phyloP scores from a whole-genome alignment of 1,139 yeast genomes.

The Protomyces arabidopsidicola region DNA sequence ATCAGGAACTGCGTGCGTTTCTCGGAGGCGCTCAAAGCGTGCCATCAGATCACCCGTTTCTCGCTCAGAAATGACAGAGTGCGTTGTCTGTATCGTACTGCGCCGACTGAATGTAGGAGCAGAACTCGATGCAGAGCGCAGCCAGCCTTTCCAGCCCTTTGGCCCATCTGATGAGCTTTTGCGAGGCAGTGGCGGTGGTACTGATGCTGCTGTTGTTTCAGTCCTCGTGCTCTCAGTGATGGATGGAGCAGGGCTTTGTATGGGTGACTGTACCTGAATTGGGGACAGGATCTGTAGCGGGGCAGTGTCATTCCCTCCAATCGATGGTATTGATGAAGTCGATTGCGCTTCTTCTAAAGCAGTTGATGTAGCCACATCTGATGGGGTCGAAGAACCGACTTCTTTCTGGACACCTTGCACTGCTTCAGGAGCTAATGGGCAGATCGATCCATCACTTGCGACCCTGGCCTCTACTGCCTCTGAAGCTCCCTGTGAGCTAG shows the following conservation, averaged over 20 bases:
- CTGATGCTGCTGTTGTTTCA: not conserved
- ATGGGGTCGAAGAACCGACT: no score
- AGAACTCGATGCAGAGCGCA: slow-evolving; percentile 14
- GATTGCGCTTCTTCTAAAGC: no score
- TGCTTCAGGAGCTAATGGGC: no score
- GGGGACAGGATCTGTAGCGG: not conserved
- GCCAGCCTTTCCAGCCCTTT: slow-evolving; percentile 25
- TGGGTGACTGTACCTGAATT: not conserved
- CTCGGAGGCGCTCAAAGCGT: not conserved
- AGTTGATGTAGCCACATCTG: no score
- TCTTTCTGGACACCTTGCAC: no score
- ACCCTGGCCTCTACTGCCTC: no score
- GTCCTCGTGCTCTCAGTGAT: not conserved
- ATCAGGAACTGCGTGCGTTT: not conserved
- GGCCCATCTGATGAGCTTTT: slow-evolving; percentile 34
- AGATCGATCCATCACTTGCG: no score
- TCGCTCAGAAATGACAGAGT: not conserved
- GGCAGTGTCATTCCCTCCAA: not conserved
- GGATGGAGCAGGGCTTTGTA: not conserved
- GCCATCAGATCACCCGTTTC: not conserved
- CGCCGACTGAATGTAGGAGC: slow-evolving; percentile 2
- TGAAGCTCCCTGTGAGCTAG: no score
- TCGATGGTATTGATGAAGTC: no score
- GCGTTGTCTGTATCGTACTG: not conserved
- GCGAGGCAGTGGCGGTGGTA: not conserved